Base-by-base conservation (phyloP, 331 rosid genomes). In the Rhamnella rubrinervis region DNA sequence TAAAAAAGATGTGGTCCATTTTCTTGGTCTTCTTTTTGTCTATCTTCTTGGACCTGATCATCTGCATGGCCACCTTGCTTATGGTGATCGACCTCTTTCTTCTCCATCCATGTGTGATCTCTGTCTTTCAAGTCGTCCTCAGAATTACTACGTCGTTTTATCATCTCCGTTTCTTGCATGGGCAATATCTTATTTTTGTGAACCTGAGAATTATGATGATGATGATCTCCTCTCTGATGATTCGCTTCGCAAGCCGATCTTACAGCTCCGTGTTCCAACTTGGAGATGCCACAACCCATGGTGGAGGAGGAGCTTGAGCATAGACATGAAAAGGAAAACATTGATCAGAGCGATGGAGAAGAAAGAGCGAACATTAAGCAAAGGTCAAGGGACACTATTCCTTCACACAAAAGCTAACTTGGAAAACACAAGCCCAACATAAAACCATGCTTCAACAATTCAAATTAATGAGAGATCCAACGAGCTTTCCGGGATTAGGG, bases 261-360 rank as follows among this genome's bases (percentile, higher is more conserved):
- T 25, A 60, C 49, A 25, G 59, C 66, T 37, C 66, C 70, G 8
- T 40, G n/a, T 5, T 47, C 77, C 49, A 70, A 19, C 4, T 62
- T 64, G 13, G 96, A 89, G 46, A 75, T 63, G 47, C 92, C 96
- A 72, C 96, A 88, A 71, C 92, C 92, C 92, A 86, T 84, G 65
- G 57, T 52, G 63, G 47, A 35, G 50, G 47, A 40, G 47, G 2
- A 40, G 47, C 11, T 7, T 0, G 47, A 40, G 47, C 47, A 40
- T 40, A 11, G 2, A 40, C 9, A 40, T 40, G 47, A 40, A 40
- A 40, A 40, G 9, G 47, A 11, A 40, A 40, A 40, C 13, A 7
- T 40, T 40, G 47, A 40, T 31, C 35, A 31, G 35, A 31, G 0
- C 35, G 13, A 40, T 40, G 47, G 47, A 40, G 47, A 40, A 40